Percentiles rank a stretch among this genome's conserved stretches.
phyloP scores from a whole-genome alignment of 768 basidiomycete genomes.

The Chiua virens region DNA sequence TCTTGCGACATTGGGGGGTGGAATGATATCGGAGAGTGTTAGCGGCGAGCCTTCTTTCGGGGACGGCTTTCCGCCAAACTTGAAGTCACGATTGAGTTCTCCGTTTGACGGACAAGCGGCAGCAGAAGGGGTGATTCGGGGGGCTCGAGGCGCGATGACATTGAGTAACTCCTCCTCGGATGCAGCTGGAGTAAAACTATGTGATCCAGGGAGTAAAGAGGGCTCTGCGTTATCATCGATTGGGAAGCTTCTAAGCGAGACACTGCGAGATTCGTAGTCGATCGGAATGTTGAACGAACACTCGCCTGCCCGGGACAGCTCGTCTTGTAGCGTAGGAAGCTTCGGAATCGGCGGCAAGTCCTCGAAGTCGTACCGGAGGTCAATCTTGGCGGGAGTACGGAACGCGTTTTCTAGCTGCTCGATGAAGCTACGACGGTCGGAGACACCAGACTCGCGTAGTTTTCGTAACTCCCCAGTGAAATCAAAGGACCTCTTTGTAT shows the following conservation, averaged over 20 bases:
- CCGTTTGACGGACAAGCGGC: conserved; percentile 57
- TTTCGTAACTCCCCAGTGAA: conserved; percentile 77
- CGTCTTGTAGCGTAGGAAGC: conserved; percentile 39
- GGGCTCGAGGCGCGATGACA: conserved; percentile 11
- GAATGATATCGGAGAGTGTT: conserved; percentile 77
- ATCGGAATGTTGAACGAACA: conserved; percentile 19
- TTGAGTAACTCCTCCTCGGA: conserved; percentile 35
- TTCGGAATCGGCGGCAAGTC: conserved; percentile 55
- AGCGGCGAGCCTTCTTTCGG: conserved; percentile 26
- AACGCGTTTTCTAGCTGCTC: conserved; percentile 82
- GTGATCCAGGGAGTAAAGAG: conserved; percentile 40
- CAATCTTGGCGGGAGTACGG: conserved; percentile 69
- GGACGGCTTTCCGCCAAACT: conserved; percentile 57
- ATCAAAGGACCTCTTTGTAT: conserved; percentile 80
- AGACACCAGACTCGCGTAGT: conserved; percentile 68
- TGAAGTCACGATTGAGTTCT: conserved; percentile 69
- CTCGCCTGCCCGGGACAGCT: conserved; percentile 24
- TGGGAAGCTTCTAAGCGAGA: conserved; percentile 14
- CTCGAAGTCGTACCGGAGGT: conserved; percentile 50
- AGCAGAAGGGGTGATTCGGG: conserved; percentile 29
- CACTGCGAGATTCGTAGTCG: too few species aligned
- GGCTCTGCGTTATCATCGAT: conserved; percentile 34
- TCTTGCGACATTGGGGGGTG: conserved; percentile 54
- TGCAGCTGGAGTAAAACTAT: conserved; percentile 26
- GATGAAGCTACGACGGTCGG: conserved; percentile 73